phyloP scores from a whole-genome alignment of 2,329 filamentous ascomycete species.

The Colletotrichum agaves region DNA sequence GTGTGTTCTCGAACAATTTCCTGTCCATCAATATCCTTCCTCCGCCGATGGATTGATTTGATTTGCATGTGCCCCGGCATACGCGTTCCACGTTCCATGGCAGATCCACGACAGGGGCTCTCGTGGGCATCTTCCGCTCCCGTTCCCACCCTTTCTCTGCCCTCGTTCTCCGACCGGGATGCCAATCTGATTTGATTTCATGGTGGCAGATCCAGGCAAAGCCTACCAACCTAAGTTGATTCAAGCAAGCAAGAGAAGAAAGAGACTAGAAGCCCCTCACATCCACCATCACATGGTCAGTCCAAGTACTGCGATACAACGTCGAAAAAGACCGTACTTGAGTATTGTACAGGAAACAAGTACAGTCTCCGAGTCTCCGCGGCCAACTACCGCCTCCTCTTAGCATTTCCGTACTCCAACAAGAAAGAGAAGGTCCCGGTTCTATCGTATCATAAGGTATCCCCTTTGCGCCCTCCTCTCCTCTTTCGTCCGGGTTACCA shows the following conservation, averaged over 20 bases:
- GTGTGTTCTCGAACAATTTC: slow-evolving; percentile 14
- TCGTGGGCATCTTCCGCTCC: slow-evolving; percentile 7
- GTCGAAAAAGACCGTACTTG: neutral
- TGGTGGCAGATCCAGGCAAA: slow-evolving; percentile 21
- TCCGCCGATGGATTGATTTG: neutral
- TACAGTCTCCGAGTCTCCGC: neutral
- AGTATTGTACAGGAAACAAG: neutral
- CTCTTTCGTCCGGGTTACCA: slow-evolving; percentile 15
- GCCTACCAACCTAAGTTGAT: too few relatives aligned
- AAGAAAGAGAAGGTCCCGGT: neutral
- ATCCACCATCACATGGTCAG: neutral
- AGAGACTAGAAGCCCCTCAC: slow-evolving; percentile 9
- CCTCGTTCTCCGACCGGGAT: slow-evolving; percentile 18
- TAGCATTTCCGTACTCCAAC: neutral
- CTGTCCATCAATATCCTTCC: slow-evolving; percentile 4
- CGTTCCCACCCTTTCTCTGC: neutral
- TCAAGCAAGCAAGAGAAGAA: slow-evolving; percentile 1
- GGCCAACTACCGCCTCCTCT: neutral
- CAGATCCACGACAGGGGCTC: neutral
- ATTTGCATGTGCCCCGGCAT: slow-evolving; percentile 17
- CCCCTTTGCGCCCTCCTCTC: neutral
- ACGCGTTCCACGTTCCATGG: slow-evolving; percentile 6
- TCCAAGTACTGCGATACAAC: slow-evolving; percentile 5
- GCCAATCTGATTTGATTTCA: slow-evolving; percentile 30
- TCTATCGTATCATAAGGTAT: neutral